Evolutionary conservation across 2,329 filamentous ascomycete genomes (phyloP).

Genomic region (Periconia digitata): DNA sequence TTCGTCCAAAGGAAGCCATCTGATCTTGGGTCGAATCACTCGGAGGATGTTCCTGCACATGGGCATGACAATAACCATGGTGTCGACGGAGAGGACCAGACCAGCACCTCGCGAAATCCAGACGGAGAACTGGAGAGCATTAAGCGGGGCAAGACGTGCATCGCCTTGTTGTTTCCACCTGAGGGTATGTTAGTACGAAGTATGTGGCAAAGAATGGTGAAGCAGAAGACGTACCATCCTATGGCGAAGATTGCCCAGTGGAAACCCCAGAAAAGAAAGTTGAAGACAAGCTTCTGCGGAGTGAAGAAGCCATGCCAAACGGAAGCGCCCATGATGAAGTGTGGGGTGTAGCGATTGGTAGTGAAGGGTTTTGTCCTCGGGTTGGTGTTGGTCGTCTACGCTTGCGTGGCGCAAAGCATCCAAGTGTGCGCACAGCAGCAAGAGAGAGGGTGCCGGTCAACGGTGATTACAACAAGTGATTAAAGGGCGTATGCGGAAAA

Average conservation of each 20-base stretch:
- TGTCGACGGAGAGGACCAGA: slow-evolving; percentile 80
- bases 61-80: slow-evolving; percentile 83
- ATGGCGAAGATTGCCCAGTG: slow-evolving; percentile 79
- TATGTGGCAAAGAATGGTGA: slow-evolving; percentile 15
- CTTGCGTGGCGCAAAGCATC: slow-evolving; percentile 9
- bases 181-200: slow-evolving; percentile 10
- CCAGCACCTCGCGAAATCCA: slow-evolving; percentile 96
- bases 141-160: slow-evolving; percentile 70
- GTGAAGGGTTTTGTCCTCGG: background rate
- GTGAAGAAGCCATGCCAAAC: slow-evolving; percentile 52
- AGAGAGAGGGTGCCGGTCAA: slow-evolving; percentile 30
- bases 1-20: slow-evolving; percentile 91
- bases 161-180: slow-evolving; percentile 81
- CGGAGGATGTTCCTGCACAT: slow-evolving; percentile 92
- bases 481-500: slow-evolving; percentile 35
- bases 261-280: slow-evolving; percentile 76
- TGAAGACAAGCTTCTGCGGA: slow-evolving; percentile 72
- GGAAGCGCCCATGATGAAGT: slow-evolving; percentile 15
- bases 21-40: slow-evolving; percentile 80
- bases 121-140: slow-evolving; percentile 81
- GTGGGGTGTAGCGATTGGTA: background rate
- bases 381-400: background rate
- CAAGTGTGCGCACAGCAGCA: slow-evolving; percentile 12
- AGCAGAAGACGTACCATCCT: slow-evolving; percentile 69
- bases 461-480: slow-evolving; percentile 36